Evolutionary conservation across 1,284 basidiomycete species (phyloP), one percentile per base, ranked within the genome.

Genomic region (Peniophora sp.): DNA sequence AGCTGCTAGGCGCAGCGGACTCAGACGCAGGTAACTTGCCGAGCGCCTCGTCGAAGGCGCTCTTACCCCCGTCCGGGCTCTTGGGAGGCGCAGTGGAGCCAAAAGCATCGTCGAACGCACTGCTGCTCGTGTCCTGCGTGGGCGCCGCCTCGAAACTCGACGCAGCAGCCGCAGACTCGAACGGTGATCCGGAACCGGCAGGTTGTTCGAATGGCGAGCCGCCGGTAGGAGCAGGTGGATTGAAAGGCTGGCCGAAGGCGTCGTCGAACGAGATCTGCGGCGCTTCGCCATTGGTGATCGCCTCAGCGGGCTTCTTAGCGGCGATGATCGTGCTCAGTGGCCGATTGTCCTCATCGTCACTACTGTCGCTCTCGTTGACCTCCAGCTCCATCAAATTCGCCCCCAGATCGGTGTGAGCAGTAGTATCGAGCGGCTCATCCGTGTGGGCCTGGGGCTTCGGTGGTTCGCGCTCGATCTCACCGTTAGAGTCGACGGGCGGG

Each of bases 41-140:
- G 62, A 87, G 74, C 1, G 83, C 81, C 59, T 87, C 79, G 59
- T 92, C 87, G 57, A 92, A 89, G 47, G 83, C 85, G 53, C 73
- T 81, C 1, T 83, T 71, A 43, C 78, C 79, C n/a, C 73, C 69
- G 16, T 50, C 46, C 8, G 24, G 27, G 27, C 27, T 32, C 27
- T 32, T 32, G 27, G 52, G 51, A 5, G 56, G 36, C 11, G 55
- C 60, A 8, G 59, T 47, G 11, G 56, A 50, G n/a, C 53, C 53
- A 41, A 64, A 62, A 45, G 61, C 16, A 8, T 41, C 38, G n/a
- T 41, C 38, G 19, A 41, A 41, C 16, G 38, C 38, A 41, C 5
- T 16, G 8, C 5, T 41, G 38, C 38, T 41, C 19, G 53, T 20
- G 47, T 14, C 3, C 55, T 50, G 27, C 44, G 45, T 27, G 50